Base-by-base conservation (phyloP, 305 asterid species). In the Solanum hybrid region DNA sequence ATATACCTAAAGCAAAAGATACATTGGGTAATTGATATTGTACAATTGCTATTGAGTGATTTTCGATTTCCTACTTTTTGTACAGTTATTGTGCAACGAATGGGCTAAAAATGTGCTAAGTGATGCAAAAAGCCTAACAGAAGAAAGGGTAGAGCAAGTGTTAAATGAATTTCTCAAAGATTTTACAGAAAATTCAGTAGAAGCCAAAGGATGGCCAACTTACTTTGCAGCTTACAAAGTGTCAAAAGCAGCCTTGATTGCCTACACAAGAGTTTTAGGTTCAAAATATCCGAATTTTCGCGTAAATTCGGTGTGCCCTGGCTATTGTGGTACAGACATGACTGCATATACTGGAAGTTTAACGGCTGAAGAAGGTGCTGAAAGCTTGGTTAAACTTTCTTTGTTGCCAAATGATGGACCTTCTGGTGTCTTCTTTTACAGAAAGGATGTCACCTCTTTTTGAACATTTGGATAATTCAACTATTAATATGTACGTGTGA, bases 121-220 rank as follows among this genome's bases (percentile, higher is more conserved):
- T 76, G 92, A 94, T 88, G 79, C 87, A 22, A 92, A 88, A 27
- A 89, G 40, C 87, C 95, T 93, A 9, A 89, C 94, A 22, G 93
- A 92, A 27, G 93, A 92, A 73, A 89, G 56, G 84, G 81, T 95
- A 3, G 95, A 94, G 31, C 91, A 90, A 60, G 94, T 95, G 27
- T 10, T 92, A 79, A 90, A 92, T 27, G 92, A 93, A 82, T 94
- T 88, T 91, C 90, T 94, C n/a, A 92, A 92, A 38, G 96, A 95
- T 89, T 93, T 93, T 78, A 91, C 86, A 87, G 93, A 93, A 37
- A 94, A 92, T 17, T 88, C 94, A 2, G 8, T 90, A 27, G 89
- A 90, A 89, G 69, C 92, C 75, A 92, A 93, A 85, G 96, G 95
- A 85, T 93, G 96, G 96, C 95, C 95, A 72, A 66, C 85, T 72